Percentiles rank a stretch among this genome's conserved stretches.
Conservation (phyloP, 148 eudicot genomes). For the Rhododendron ferrugineum region DNA sequence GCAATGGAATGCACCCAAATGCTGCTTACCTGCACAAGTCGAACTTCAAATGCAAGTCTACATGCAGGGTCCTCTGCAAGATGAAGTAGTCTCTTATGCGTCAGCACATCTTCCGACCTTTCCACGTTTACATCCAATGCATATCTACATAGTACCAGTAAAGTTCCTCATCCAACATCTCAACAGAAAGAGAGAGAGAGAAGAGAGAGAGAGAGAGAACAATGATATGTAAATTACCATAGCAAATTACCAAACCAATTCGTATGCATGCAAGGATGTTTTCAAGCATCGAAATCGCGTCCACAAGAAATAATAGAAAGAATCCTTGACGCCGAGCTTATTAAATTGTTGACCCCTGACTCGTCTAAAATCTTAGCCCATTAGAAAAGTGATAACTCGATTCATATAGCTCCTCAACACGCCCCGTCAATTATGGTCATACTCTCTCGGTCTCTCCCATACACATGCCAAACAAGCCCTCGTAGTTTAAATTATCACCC, state of each 20-base stretch:
- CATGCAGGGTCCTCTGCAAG: conserved; percentile 40
- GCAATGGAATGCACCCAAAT: not conserved
- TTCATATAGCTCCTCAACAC: not conserved
- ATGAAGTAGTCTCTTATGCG: conserved; percentile 46
- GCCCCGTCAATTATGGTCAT: not conserved
- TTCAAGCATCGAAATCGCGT: not conserved
- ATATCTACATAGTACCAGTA: conserved; percentile 28
- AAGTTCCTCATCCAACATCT: conserved; percentile 1
- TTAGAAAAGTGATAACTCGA: not conserved
- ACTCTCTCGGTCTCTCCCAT: not conserved
- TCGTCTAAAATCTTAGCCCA: not conserved
- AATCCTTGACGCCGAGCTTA: not conserved
- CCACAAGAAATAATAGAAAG: not conserved
- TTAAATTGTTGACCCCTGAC: not conserved
- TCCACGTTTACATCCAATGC: conserved; percentile 61
- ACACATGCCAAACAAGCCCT: not conserved
- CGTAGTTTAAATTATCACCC: not conserved
- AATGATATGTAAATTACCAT: not conserved
- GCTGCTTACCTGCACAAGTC: conserved; percentile 43
- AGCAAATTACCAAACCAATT: not conserved
- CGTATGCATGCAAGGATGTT: not conserved
- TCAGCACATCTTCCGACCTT: conserved; percentile 57
- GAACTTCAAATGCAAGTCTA: conserved; percentile 43
- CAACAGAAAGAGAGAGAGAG: too few species aligned
- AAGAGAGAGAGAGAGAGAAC: not conserved